phyloP scores from a whole-genome alignment of 208 protist species.

The Leishmania tropica region DNA sequence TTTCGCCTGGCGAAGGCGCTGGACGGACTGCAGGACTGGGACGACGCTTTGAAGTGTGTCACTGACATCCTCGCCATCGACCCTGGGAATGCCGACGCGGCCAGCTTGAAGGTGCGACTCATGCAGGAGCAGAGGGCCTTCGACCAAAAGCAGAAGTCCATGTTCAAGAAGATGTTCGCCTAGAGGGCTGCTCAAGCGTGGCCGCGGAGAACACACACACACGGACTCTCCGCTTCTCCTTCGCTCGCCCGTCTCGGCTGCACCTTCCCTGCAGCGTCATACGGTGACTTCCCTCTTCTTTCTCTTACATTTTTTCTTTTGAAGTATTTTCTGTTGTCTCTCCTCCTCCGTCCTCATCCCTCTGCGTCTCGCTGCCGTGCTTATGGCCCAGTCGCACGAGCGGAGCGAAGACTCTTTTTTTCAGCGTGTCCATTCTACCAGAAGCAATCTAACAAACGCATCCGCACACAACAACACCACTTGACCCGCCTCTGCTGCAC shows the following conservation, averaged over 20 bases:
- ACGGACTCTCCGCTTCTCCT: not conserved
- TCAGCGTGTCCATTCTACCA: conserved; percentile 1
- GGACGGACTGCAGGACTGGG: conserved; percentile 72
- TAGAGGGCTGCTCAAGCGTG: conserved; percentile 19
- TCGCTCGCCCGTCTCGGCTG: not conserved
- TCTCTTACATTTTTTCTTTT: not conserved
- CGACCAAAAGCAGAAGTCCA: conserved; percentile 76
- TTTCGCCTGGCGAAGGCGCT: conserved; percentile 78
- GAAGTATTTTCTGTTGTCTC: no score
- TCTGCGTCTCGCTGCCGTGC: no score
- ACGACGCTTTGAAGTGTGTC: conserved; percentile 49
- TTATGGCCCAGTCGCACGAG: no score
- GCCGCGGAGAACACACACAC: not conserved
- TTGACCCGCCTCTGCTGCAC: not conserved
- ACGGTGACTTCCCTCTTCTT: not conserved
- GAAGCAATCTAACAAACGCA: not conserved
- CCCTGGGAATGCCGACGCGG: conserved; percentile 65
- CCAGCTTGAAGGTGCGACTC: conserved; percentile 48
- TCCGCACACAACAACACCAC: not conserved
- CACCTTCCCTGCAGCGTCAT: not conserved
- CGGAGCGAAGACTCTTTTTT: not conserved
- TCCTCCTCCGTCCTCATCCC: no score
- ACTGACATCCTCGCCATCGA: conserved; percentile 59
- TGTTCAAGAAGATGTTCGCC: conserved; percentile 88
- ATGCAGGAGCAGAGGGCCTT: conserved; percentile 58